phyloP scores from a whole-genome alignment of 768 basidiomycete species.

The Tremella yokohamensis region DNA sequence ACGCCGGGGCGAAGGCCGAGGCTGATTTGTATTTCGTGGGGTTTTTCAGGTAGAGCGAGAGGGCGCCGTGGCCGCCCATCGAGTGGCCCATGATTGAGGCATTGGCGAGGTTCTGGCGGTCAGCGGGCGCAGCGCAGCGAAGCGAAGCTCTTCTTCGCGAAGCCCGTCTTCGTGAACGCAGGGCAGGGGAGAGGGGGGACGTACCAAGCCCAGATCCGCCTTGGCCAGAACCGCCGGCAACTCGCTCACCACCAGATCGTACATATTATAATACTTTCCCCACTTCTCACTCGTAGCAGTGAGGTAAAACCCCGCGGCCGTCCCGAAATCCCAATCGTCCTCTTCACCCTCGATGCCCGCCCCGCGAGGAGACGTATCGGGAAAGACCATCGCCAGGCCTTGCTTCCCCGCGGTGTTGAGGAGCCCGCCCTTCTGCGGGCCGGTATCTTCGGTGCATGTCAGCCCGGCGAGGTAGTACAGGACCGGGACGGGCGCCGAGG shows the following conservation, averaged over 20 bases:
- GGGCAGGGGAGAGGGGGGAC: constrained; percentile 36
- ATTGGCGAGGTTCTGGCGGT: constrained; percentile 67
- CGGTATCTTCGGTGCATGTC: constrained; percentile 61
- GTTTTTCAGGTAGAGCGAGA: constrained; percentile 81
- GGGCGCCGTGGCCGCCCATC: constrained; percentile 90
- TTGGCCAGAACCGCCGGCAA: constrained; percentile 73
- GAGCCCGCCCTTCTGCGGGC: constrained; percentile 87
- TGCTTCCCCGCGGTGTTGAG: constrained; percentile 77
- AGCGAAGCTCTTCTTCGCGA: too few relatives aligned
- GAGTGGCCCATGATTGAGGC: constrained; percentile 93
- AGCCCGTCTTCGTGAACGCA: neutral
- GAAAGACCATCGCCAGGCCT: constrained; percentile 85
- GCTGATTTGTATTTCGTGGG: constrained; percentile 70
- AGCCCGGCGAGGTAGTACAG: constrained; percentile 80
- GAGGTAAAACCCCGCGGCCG: constrained; percentile 93
- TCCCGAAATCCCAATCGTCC: constrained; percentile 81
- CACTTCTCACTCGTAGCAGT: constrained; percentile 68
- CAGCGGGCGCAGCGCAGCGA: neutral
- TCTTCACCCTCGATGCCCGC: constrained; percentile 70
- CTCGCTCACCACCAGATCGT: constrained; percentile 75
- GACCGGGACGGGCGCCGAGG: constrained; percentile 59
- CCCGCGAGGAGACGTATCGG: constrained; percentile 92
- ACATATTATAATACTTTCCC: constrained; percentile 71
- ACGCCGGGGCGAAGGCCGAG: constrained; percentile 66
- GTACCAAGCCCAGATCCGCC: constrained; percentile 71